A percentile compares a stretch with the other conserved stretches of the same genome.
phyloP scores from a whole-genome alignment of 148 eudicot genomes.

The Camellia granthamiana region DNA sequence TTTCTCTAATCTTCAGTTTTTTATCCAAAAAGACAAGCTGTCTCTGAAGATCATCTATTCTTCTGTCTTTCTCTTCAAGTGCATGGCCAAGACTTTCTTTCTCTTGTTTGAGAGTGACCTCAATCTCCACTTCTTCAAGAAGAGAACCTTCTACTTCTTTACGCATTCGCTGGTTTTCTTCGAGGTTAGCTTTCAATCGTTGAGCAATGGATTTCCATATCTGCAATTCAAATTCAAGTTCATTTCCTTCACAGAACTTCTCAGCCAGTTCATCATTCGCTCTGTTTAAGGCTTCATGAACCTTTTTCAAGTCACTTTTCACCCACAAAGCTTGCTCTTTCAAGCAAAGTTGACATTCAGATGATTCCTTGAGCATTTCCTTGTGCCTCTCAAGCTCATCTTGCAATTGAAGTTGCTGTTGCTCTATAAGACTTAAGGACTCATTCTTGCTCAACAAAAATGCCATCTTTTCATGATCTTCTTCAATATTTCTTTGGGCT shows the following conservation, averaged over 20 bases:
- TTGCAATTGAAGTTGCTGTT: too few species aligned
- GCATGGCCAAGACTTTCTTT: slow-evolving; percentile 30
- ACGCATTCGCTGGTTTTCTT: slow-evolving; percentile 46
- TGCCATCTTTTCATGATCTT: too few species aligned
- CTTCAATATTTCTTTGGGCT: too few species aligned
- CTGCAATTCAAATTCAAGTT: slow-evolving; percentile 69
- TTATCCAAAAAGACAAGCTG: slow-evolving; percentile 35
- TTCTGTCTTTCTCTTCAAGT: slow-evolving; percentile 39
- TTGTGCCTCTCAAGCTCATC: too few species aligned
- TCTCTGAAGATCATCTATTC: slow-evolving; percentile 40
- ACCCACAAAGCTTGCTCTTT: slow-evolving; percentile 31
- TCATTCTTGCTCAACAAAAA: too few species aligned
- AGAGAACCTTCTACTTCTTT: slow-evolving; percentile 70
- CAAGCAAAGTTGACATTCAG: neutral
- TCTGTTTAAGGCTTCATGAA: slow-evolving; percentile 35
- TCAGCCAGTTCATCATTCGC: slow-evolving; percentile 60
- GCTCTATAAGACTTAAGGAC: too few species aligned
- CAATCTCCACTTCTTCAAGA: slow-evolving; percentile 64
- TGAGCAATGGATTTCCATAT: slow-evolving; percentile 63
- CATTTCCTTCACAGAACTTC: slow-evolving; percentile 46
- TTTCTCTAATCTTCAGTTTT: slow-evolving; percentile 24
- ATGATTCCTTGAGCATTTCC: too few species aligned
- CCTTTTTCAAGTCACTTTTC: slow-evolving; percentile 42
- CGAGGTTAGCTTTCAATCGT: slow-evolving; percentile 42
- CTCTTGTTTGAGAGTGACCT: slow-evolving; percentile 55